Base-by-base conservation (phyloP, 345 rosid species). In the Lumnitzera racemosa region DNA sequence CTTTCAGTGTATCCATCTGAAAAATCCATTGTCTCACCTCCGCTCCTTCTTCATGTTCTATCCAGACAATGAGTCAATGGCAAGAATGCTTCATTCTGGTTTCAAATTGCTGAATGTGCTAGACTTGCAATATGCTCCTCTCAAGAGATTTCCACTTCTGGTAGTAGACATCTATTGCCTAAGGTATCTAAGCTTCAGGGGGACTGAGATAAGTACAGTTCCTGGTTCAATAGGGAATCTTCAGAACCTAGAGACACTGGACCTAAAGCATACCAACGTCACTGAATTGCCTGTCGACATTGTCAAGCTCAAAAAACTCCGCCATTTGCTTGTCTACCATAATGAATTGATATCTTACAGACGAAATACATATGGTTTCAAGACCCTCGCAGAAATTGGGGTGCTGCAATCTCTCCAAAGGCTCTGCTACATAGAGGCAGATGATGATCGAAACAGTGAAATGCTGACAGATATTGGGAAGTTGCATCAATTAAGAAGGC, bases 401-500 rank as follows among this genome's bases (percentile, higher is more conserved):
- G 12, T 48, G 25, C 53, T 70, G 16, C 54, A 23, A 29, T 69
- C 56, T 13, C 31, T 69, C 13, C 61, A 49, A 49, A 62, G 63
- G 64, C 65, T 72, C 12, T 72, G 66, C 51, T 67, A 60, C 50
- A 12, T 72, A 8, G 72, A 67, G 16, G 68, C 62, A 63, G 53
- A 56, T n/a, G 46, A 51, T 16, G 57, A 61, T 5, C 53, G 24
- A 20, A 23, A 36, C 3, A 57, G 53, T 24, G n/a, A 62, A 46
- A 23, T 10, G 54, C 43, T 36, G 43, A 36, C 43, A 9, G 73
- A 55, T 27, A 23, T 68, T 17, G 73, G 73, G 12, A 64, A 24
- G 41, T 25, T 73, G 16, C 52, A 15, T 25, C 62, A 68, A 15
- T 55, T 68, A 16, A 64, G 70, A 10, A 56, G 72, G 43, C 43